A percentile compares a stretch with the other conserved stretches of the same genome.
phyloP scores from a whole-genome alignment of 2,329 filamentous ascomycete genomes.

The Diaporthe eres region DNA sequence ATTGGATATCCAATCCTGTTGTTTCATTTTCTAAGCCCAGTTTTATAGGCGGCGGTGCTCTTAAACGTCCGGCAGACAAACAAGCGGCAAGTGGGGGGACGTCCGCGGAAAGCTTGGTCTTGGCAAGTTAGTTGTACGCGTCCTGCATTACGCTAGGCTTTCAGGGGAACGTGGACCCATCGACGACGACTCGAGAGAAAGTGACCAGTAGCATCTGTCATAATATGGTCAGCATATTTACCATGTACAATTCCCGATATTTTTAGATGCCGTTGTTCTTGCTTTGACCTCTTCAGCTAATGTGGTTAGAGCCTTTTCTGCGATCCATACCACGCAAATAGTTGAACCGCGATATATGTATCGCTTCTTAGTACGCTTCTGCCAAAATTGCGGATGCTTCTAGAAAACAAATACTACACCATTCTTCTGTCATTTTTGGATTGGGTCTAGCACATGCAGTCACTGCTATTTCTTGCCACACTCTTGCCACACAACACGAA shows the following conservation, averaged over 20 bases:
- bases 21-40: neutral
- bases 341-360: neutral
- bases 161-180: neutral
- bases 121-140: constrained; percentile 18
- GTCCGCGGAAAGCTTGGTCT: neutral
- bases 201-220: neutral
- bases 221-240: neutral
- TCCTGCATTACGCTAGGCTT: constrained; percentile 14
- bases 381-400: neutral
- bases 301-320: neutral
- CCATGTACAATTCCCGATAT: neutral
- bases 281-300: neutral
- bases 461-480: neutral
- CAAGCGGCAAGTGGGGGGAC: constrained; percentile 16
- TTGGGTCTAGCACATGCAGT: neutral
- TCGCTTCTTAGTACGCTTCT: neutral
- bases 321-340: neutral
- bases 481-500: neutral
- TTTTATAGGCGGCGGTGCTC: neutral
- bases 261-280: no score
- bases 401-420: neutral
- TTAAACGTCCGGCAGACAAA: neutral
- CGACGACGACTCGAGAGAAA: neutral
- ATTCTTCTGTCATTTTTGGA: neutral
- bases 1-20: neutral